These are phyloP conservation scores for Rhodotorula glutinis DNA, from an alignment of 1,284 basidiomycete genomes.

Conservation along the genomic window DNA sequence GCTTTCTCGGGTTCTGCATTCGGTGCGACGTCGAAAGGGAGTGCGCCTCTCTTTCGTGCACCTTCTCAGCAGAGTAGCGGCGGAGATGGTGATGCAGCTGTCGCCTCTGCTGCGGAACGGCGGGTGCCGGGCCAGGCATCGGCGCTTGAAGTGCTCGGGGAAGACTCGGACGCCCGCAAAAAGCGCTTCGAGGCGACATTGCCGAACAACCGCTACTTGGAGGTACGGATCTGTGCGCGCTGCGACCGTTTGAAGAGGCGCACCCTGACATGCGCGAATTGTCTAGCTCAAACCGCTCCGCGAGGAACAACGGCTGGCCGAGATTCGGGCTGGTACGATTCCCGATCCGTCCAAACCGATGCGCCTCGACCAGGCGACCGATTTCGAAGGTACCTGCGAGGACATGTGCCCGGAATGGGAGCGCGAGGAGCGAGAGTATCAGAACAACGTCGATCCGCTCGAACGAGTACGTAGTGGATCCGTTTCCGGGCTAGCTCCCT, in stretches of 20 bases:
- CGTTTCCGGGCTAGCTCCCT: neutral
- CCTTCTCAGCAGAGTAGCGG: neutral
- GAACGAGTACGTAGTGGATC: conserved; percentile 66
- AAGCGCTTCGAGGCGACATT: conserved; percentile 33
- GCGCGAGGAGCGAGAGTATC: conserved; percentile 81
- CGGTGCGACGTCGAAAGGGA: neutral
- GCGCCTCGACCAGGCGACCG: conserved; percentile 79
- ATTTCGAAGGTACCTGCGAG: conserved; percentile 82
- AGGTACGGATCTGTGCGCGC: conserved; percentile 1
- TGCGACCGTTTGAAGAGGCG: too few species aligned
- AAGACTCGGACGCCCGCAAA: conserved; percentile 35
- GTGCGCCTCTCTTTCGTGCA: neutral
- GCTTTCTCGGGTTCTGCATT: neutral
- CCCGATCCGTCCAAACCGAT: conserved; percentile 75
- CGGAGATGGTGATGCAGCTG: neutral
- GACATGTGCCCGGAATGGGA: conserved; percentile 96
- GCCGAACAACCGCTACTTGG: conserved; percentile 36
- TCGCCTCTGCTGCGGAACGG: neutral
- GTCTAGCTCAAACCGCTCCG: conserved; percentile 57
- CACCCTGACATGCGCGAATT: too few species aligned
- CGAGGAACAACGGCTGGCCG: conserved; percentile 67
- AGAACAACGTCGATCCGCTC: conserved; percentile 81
- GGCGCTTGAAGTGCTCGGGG: conserved; percentile 36
- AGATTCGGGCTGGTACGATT: conserved; percentile 81
- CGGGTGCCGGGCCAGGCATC: conserved; percentile 19